Conservation (phyloP, 176 grass and related monocot genomes). For the Eragrostis curvula region DNA sequence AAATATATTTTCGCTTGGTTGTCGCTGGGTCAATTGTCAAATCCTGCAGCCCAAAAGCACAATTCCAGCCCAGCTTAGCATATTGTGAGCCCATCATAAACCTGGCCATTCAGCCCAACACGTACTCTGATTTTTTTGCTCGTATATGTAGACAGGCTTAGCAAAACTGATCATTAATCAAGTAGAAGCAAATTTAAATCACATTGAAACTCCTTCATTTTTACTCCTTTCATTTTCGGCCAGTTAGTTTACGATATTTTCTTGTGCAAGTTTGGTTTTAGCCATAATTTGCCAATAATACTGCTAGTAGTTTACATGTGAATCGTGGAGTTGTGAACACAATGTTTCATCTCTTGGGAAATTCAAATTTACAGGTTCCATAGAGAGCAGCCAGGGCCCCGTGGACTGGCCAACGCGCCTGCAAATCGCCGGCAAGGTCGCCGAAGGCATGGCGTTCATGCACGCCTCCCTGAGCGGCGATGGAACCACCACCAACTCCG, state of each 20-base stretch:
- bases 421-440: slow-evolving; percentile 50
- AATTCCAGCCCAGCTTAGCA: neutral
- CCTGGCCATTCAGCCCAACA: neutral
- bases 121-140: neutral
- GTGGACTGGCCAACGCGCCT: slow-evolving; percentile 59
- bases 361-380: slow-evolving; percentile 35
- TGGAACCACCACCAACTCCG: neutral
- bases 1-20: too few relatives aligned
- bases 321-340: neutral
- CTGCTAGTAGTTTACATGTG: neutral
- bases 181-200: neutral
- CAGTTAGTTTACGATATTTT: neutral
- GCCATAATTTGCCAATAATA: neutral
- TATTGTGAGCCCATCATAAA: too few relatives aligned
- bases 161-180: neutral
- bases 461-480: slow-evolving; percentile 40
- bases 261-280: neutral
- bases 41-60: neutral
- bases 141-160: neutral
- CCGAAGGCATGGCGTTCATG: slow-evolving; percentile 70
- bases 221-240: too few relatives aligned
- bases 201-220: neutral
- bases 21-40: neutral
- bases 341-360: neutral
- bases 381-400: slow-evolving; percentile 39